Conservation (phyloP, 352 stramenopile species). For the Blastocystis sp. region DNA sequence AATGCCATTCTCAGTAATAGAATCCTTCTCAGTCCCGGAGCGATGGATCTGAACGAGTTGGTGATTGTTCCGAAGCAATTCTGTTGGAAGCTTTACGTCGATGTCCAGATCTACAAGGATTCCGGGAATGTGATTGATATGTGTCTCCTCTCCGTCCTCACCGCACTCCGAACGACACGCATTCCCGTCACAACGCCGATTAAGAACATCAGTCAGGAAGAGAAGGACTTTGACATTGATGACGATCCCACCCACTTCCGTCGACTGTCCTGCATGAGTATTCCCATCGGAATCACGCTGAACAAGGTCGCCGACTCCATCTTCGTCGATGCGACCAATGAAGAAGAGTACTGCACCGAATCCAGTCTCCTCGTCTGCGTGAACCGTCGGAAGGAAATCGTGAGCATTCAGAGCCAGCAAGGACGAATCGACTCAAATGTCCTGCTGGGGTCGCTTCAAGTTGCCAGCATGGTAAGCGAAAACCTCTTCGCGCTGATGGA, state of each 20-base stretch:
- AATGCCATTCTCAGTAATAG: not conserved
- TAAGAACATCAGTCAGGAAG: conserved; percentile 31
- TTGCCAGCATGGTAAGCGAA: conserved; percentile 2
- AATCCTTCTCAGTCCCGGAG: not conserved
- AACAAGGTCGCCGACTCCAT: not conserved
- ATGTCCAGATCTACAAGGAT: conserved; percentile 21
- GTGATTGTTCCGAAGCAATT: not conserved
- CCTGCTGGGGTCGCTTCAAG: conserved; percentile 3
- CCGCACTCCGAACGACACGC: not conserved
- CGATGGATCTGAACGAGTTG: not conserved
- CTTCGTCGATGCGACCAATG: conserved; percentile 9
- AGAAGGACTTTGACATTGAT: conserved; percentile 44
- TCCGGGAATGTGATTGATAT: conserved; percentile 27
- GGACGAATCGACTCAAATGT: not conserved
- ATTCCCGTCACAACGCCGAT: conserved; percentile 13
- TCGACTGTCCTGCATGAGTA: not conserved
- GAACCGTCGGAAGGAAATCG: conserved; percentile 34
- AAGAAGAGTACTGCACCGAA: conserved; percentile 24
- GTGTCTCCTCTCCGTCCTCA: not conserved
- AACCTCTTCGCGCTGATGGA: conserved; percentile 3
- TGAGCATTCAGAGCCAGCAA: not conserved
- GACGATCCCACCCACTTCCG: conserved; percentile 44
- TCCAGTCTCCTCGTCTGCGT: not conserved
- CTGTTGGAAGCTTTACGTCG: conserved; percentile 16
- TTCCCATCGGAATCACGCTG: conserved; percentile 21